Evolutionary conservation across 164 flowering plant genomes (phyloP), one percentile per base, ranked within the genome.

Genomic region (Annona squamosa): DNA sequence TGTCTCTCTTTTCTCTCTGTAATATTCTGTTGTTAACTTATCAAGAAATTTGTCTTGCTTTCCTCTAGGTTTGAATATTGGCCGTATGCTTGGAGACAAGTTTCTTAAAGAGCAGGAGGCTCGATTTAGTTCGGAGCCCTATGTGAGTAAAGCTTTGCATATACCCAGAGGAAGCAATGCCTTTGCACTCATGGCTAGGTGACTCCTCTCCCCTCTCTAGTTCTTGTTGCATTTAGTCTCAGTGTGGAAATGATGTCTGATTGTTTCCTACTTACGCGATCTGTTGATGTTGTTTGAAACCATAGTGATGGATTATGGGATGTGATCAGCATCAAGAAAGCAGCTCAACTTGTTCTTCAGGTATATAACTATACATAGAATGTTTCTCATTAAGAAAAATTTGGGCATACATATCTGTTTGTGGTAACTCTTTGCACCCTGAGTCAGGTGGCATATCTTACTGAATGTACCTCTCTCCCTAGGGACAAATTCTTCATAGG

Each of bases 301-400:
- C 81, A 82, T 87, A 93, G 99, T 79, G 99, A 96, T 78, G 98
- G 99, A 71, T 90, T 96, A 59, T 96, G 99, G 99, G 99, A 96
- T 79, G 99, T 96, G 47, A 75, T 96, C 56, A 84, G 88, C 63
- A 67, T 73, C 4, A 96, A 84, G 85, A 96, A 91, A 75, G 93
- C 94, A 52, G 45, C 80, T 68, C 97, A 96, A 80, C 87, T 93
- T 64, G 88, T 87, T 48, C 78, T 81, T 71, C 93, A 96, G 97
- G 99, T 95, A 80, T 37, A 3, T 13, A 17, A 42, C 2, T 48
- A 13, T 48, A 4, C 56, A 7, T 41, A 13, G 7, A 48, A 48
- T 43, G 37, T 9, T 68, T 68, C 5, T 3, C 17, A 67, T 13
- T 46, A 52, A 52, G 59, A 52, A 52, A 26, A 26, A 26, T 26